These are phyloP conservation scores for Fusarium dimerum DNA, from an alignment of 2,329 filamentous ascomycete species.

Conservation along the genomic window DNA sequence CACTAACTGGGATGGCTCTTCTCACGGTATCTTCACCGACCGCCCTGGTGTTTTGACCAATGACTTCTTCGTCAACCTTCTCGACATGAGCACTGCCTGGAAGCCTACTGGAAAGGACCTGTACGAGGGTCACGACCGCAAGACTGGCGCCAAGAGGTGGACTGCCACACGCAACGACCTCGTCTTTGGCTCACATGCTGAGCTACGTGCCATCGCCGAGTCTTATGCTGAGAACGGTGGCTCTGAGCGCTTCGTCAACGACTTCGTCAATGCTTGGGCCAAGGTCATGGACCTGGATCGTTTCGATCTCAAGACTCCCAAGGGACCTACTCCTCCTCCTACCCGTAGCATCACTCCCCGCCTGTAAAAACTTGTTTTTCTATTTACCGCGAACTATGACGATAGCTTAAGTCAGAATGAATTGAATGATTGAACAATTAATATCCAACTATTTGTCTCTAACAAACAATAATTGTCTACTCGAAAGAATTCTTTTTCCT, in stretches of 20 bases:
- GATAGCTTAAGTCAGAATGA: too few relatives aligned
- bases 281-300: constrained; percentile 77
- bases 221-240: constrained; percentile 65
- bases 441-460: too few relatives aligned
- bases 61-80: constrained; percentile 81
- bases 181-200: constrained; percentile 72
- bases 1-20: constrained; percentile 70
- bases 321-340: too few relatives aligned
- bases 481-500: too few relatives aligned
- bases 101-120: constrained; percentile 66
- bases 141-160: constrained; percentile 52
- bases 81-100: constrained; percentile 60
- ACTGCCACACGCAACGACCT: constrained; percentile 68
- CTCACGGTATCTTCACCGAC: constrained; percentile 67
- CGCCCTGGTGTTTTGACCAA: constrained; percentile 70
- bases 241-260: constrained; percentile 65
- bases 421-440: too few relatives aligned
- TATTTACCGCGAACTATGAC: too few relatives aligned
- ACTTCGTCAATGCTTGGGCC: constrained; percentile 71
- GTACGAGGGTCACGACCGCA: constrained; percentile 45
- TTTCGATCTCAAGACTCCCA: constrained; percentile 51
- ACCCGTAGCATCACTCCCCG: too few relatives aligned
- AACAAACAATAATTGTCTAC: too few relatives aligned
- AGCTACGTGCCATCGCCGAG: constrained; percentile 70
- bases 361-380: too few relatives aligned